A percentile compares a stretch with the other conserved stretches of the same genome.
Evolutionary conservation across 202 grass and related monocot genomes (phyloP).

Genomic region (Carex sylvatica): DNA sequence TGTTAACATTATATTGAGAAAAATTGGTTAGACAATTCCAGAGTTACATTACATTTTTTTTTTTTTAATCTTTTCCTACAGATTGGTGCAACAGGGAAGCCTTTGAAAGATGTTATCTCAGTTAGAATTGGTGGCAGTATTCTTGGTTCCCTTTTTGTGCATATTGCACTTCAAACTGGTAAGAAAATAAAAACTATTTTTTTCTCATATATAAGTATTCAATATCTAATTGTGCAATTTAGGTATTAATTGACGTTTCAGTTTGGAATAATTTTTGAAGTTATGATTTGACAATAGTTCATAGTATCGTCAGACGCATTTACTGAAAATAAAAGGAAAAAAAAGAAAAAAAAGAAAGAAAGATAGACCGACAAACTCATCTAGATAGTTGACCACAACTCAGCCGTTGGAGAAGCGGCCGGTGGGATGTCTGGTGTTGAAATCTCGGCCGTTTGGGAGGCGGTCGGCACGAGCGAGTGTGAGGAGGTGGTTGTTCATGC

Average conservation of each 20-base stretch:
- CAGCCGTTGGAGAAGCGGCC: slow-evolving; percentile 86
- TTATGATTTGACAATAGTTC: too few relatives aligned
- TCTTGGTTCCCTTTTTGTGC: slow-evolving; percentile 90
- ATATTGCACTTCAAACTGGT: slow-evolving; percentile 82
- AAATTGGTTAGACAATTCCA: not conserved
- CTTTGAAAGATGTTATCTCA: slow-evolving; percentile 69
- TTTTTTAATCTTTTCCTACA: slow-evolving; percentile 24
- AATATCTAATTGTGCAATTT: too few relatives aligned
- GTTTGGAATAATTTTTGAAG: too few relatives aligned
- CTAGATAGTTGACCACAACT: slow-evolving; percentile 77
- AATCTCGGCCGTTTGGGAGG: slow-evolving; percentile 63
- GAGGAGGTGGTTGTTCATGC: slow-evolving; percentile 86
- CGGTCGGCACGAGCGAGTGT: slow-evolving; percentile 64
- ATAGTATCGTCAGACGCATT: not conserved
- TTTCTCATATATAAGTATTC: too few relatives aligned
- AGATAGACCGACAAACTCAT: slow-evolving; percentile 5
- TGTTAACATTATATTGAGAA: not conserved
- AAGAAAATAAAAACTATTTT: not conserved
- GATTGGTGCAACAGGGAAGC: slow-evolving; percentile 89
- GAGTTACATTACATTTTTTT: not conserved
- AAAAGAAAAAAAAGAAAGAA: not conserved
- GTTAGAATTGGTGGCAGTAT: slow-evolving; percentile 96
- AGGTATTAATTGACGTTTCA: too few relatives aligned
- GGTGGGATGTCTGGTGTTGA: slow-evolving; percentile 69
- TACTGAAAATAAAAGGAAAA: not conserved